Evolutionary conservation across 192 early-diverging fungal species (phyloP).

Genomic region (Umbelopsis sp.): DNA sequence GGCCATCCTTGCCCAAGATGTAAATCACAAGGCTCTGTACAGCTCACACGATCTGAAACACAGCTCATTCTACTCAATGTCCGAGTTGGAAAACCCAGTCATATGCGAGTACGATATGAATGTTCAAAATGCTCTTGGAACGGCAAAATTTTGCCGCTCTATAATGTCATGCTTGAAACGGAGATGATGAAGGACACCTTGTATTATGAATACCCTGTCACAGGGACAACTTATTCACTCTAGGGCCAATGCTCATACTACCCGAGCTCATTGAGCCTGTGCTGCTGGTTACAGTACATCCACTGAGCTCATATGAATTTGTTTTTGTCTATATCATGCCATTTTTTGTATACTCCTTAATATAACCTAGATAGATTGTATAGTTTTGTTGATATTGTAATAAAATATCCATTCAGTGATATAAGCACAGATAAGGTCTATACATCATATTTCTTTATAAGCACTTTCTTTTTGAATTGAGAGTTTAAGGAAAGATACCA

Average conservation of each 20-base stretch:
- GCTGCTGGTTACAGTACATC: conserved; percentile 5
- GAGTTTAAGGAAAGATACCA: too few species aligned
- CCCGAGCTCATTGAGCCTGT: background rate
- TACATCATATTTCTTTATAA: background rate
- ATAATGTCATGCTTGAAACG: conserved; percentile 1
- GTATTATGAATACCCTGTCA: background rate
- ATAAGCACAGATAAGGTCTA: background rate
- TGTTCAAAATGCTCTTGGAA: conserved; percentile 38
- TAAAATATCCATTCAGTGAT: too few species aligned
- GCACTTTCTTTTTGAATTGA: background rate
- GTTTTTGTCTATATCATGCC: background rate
- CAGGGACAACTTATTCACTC: background rate
- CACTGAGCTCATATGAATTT: background rate
- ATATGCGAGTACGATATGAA: conserved; percentile 37
- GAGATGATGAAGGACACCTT: background rate
- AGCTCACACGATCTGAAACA: conserved; percentile 34
- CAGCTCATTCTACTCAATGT: conserved; percentile 35
- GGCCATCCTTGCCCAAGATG: conserved; percentile 38
- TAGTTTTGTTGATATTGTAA: too few species aligned
- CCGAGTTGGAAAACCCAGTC: conserved; percentile 25
- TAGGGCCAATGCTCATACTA: background rate
- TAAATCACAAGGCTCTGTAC: conserved; percentile 32
- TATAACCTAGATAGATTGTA: conserved; percentile 7
- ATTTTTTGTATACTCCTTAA: background rate
- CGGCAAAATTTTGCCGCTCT: background rate